Evolutionary conservation across 176 grass and related monocot species (phyloP), one percentile per base, ranked within the genome.

Genomic region (Carex cristatella): DNA sequence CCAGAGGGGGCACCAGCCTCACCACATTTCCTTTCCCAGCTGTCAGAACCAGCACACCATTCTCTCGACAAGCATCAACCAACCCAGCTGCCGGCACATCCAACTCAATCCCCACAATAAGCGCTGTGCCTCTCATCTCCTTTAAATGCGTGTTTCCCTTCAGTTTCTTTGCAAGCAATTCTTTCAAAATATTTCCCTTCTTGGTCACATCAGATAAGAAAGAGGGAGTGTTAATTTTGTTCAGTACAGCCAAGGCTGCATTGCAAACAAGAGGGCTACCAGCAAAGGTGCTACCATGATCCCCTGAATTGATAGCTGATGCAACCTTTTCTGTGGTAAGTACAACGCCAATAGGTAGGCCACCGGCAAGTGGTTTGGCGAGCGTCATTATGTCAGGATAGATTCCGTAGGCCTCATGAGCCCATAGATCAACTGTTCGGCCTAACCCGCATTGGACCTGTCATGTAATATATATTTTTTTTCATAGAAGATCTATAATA

Each of bases 21-120:
- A 95, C 86, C 0, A 98, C 96, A 87, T 98, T 94, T 64, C 93
- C 96, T 67, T 94, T 95, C 28, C 96, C 96, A 5, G 96, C 91
- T 0, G 93, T 91, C 83, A 94, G 71, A 72, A 95, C 73, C 19
- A 95, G 57, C 77, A 95, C 92, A n/a, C 95, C 95, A 10, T 85
- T 87, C 27, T 95, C 78, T 56, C 92, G 61, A 59, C 95, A 98
- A 0, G 91, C 88, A 5, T 93, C 81, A 0, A 98, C 95, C 1
- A 95, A 69, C 37, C 81, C 83, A 61, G 86, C 84, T 13, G 89
- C 93, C 0, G 76, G 88, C 1, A 93, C 86, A 59, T 98, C 95
- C 4, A 98, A 84, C n/a, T 98, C 91, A 5, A 94, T 88, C 56
- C 93, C 91, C 0, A 94, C 82, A 12, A 95, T 88, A 55, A 98